Percentiles rank a stretch among this genome's conserved stretches.
Evolutionary conservation across 2,329 filamentous ascomycete species (phyloP).

Genomic region (Diaporthe ampelina): DNA sequence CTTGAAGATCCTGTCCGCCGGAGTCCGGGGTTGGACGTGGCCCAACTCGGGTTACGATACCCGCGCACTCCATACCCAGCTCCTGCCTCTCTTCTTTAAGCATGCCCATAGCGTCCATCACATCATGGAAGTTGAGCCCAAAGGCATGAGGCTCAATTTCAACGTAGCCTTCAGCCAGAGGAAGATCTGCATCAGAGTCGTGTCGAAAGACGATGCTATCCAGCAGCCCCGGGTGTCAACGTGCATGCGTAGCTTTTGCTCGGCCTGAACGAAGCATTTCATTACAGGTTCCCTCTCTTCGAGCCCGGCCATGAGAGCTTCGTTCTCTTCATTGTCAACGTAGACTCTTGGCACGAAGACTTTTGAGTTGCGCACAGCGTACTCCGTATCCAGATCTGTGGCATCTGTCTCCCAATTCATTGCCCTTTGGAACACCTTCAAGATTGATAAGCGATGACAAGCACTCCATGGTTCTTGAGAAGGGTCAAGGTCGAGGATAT

Average conservation of each 20-base stretch:
- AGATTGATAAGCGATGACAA: not conserved
- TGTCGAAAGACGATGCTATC: not conserved
- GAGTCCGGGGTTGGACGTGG: not conserved
- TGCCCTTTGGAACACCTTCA: not conserved
- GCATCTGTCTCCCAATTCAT: not conserved
- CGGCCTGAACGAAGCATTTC: not conserved
- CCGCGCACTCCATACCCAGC: not conserved
- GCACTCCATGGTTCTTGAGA: not conserved
- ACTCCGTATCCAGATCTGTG: not conserved
- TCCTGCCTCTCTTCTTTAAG: not conserved
- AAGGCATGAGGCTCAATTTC: not conserved
- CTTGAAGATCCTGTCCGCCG: not conserved
- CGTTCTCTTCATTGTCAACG: not conserved
- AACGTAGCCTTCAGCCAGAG: not conserved
- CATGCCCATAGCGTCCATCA: not conserved
- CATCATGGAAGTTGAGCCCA: not conserved
- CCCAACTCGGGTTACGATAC: not conserved
- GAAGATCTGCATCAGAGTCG: not conserved
- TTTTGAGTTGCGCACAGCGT: not conserved
- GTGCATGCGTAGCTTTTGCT: not conserved
- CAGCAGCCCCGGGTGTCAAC: not conserved
- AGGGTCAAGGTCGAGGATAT: not conserved
- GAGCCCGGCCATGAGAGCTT: not conserved
- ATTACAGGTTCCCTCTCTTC: not conserved
- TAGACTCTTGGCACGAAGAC: not conserved